These are phyloP conservation scores for Carex myosuroides DNA, from an alignment of 176 grass and related monocot genomes.

Conservation along the genomic window DNA sequence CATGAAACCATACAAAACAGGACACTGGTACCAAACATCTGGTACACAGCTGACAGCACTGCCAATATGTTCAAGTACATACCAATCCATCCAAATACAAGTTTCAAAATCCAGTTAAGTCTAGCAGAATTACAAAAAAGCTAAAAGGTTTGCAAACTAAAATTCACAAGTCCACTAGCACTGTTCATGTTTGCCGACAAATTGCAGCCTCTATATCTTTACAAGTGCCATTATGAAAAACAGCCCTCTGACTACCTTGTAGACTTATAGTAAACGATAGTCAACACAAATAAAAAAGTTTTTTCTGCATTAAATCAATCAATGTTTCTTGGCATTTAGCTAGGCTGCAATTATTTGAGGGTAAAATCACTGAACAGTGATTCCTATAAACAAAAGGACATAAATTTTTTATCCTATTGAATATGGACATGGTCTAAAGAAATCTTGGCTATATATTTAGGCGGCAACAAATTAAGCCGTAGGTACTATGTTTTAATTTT, in stretches of 20 bases:
- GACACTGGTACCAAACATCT: too few species aligned
- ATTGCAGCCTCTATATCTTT: background rate
- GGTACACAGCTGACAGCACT: too few species aligned
- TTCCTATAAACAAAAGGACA: background rate
- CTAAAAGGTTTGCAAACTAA: too few species aligned
- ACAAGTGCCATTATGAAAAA: background rate
- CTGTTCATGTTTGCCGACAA: background rate
- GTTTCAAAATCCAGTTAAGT: too few species aligned
- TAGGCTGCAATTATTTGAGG: background rate
- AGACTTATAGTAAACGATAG: background rate
- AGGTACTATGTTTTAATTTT: background rate
- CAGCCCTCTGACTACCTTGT: background rate
- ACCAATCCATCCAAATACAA: too few species aligned
- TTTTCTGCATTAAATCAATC: background rate
- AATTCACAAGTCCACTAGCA: background rate
- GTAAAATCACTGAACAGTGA: background rate
- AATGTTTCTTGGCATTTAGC: background rate
- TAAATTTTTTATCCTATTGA: background rate
- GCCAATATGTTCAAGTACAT: too few species aligned
- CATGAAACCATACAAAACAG: too few species aligned
- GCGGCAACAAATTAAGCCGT: background rate
- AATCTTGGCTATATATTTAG: background rate
- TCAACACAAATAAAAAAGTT: background rate
- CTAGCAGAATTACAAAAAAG: too few species aligned
- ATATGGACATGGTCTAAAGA: background rate